Percentiles rank a stretch among this genome's conserved stretches.
phyloP scores from a whole-genome alignment of 805 yeast genomes.

The Yamadazyma ubonensis region DNA sequence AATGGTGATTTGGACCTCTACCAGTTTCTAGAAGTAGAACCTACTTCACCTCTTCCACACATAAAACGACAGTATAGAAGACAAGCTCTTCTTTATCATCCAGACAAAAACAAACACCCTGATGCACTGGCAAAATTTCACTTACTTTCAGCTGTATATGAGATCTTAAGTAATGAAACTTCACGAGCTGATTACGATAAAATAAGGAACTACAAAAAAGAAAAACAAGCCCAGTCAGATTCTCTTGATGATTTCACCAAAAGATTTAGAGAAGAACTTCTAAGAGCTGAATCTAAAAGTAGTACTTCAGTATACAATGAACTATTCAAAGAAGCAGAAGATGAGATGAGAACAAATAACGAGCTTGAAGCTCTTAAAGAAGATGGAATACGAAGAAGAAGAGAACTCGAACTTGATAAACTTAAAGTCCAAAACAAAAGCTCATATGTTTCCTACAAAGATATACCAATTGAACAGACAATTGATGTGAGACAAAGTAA shows the following conservation, averaged over 20 bases:
- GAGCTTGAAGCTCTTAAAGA: slow-evolving; percentile 21
- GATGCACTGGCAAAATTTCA: slow-evolving; percentile 31
- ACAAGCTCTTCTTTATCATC: slow-evolving; percentile 38
- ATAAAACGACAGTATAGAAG: slow-evolving; percentile 32
- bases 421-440: background rate
- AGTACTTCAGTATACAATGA: slow-evolving; percentile 3
- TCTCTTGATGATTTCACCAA: slow-evolving; percentile 22
- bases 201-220: slow-evolving; percentile 18
- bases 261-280: slow-evolving; percentile 30
- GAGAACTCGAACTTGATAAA: slow-evolving; percentile 22
- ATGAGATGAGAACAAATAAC: slow-evolving; percentile 4
- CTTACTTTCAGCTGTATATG: slow-evolving; percentile 28
- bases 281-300: slow-evolving; percentile 21
- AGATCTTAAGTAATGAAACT: slow-evolving; percentile 26
- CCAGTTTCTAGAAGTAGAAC: slow-evolving; percentile 23
- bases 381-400: slow-evolving; percentile 28
- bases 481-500: slow-evolving; percentile 2
- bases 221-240: slow-evolving; percentile 14
- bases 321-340: slow-evolving; percentile 3
- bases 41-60: slow-evolving; percentile 21
- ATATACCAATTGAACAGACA: slow-evolving; percentile 14
- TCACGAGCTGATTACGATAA: slow-evolving; percentile 32
- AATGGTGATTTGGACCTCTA: slow-evolving; percentile 30
- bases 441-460: slow-evolving; percentile 20
- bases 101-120: slow-evolving; percentile 36